A percentile compares a stretch with the other conserved stretches of the same genome.
Conservation (phyloP, 345 rosid species). For the Citrus cavaleriei region DNA sequence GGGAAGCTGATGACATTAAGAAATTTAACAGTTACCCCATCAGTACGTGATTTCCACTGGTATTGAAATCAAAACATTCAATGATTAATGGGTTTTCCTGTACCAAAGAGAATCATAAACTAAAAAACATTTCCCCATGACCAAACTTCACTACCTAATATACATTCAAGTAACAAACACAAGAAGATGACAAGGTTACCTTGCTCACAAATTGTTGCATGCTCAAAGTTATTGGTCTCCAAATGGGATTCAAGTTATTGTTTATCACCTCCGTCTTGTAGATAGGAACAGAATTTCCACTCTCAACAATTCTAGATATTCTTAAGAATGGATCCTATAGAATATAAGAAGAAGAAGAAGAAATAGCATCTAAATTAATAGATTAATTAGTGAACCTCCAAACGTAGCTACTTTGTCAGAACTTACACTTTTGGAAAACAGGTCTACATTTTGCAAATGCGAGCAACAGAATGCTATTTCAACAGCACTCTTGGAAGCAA, state of each 20-base stretch:
- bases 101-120: conserved; percentile 8
- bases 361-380: neutral
- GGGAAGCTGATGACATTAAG: neutral
- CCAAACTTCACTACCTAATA: neutral
- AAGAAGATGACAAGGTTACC: conserved; percentile 37
- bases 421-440: conserved; percentile 80
- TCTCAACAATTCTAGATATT: conserved; percentile 69
- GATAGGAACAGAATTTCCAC: conserved; percentile 49
- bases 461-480: conserved; percentile 53
- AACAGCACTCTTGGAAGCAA: conserved; percentile 52
- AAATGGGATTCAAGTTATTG: conserved; percentile 70
- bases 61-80: conserved; percentile 84
- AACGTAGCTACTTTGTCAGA: neutral
- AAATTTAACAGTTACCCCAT: conserved; percentile 52
- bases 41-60: conserved; percentile 58
- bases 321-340: conserved; percentile 78
- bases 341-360: neutral
- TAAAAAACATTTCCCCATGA: neutral
- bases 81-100: conserved; percentile 78
- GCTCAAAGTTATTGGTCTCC: conserved; percentile 60
- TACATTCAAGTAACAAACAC: neutral
- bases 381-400: neutral
- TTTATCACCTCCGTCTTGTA: conserved; percentile 78
- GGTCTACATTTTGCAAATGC: conserved; percentile 63
- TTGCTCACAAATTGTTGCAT: conserved; percentile 87